Evolutionary conservation across 2,329 filamentous ascomycete species (phyloP).

Genomic region (Penicillium corylophilum): DNA sequence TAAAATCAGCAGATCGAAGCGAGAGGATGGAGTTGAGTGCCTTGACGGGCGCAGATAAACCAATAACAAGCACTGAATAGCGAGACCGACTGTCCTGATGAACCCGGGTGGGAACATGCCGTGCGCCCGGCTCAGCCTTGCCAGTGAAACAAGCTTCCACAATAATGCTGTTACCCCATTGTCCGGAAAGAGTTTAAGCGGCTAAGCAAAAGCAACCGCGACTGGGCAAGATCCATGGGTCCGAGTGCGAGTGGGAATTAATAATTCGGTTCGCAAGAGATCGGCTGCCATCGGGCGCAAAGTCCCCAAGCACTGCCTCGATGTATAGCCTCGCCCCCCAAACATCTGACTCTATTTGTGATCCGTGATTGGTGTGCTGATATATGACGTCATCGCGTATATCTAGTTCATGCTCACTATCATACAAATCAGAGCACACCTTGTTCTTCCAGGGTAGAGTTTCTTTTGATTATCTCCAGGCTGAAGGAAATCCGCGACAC

Average conservation of each 20-base stretch:
- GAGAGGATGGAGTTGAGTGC: neutral
- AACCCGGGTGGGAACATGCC: neutral
- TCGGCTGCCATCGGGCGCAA: neutral
- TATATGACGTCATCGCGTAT: neutral
- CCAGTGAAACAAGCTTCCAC: slow-evolving; percentile 1
- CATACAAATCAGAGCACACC: neutral
- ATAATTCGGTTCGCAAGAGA: neutral
- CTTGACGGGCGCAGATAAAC: neutral
- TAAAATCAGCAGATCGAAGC: neutral
- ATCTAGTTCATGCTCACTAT: neutral
- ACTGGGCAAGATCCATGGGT: neutral
- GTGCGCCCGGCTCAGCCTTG: slow-evolving; percentile 11
- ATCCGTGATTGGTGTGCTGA: neutral
- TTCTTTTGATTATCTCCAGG: too few relatives aligned
- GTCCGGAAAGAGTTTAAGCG: neutral
- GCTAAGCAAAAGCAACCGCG: neutral
- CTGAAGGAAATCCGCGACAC: too few relatives aligned
- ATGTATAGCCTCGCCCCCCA: neutral
- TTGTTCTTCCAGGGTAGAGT: too few relatives aligned
- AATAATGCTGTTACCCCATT: neutral
- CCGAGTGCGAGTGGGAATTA: neutral
- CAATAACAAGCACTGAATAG: neutral
- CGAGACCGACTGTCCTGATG: neutral
- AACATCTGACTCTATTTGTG: neutral
- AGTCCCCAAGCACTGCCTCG: slow-evolving; percentile 2